These are phyloP conservation scores for Lolium perenne DNA, from an alignment of 176 grass and related monocot species.

Conservation along the genomic window DNA sequence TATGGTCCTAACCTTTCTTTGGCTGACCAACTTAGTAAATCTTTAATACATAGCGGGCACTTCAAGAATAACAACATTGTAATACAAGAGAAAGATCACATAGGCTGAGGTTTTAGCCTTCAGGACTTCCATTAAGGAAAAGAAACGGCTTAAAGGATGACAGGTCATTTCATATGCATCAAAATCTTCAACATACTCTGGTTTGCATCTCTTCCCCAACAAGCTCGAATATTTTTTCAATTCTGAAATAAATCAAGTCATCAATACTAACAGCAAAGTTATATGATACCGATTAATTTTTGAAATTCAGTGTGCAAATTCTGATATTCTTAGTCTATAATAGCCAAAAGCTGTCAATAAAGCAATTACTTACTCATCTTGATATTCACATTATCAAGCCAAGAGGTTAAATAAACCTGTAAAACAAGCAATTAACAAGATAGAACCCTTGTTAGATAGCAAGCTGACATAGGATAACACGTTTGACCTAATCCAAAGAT, in stretches of 20 bases:
- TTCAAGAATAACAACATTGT: not conserved
- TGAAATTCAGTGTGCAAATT: not conserved
- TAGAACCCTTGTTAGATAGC: slow-evolving; percentile 7
- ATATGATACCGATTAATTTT: not conserved
- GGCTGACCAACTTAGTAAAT: not conserved
- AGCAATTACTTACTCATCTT: slow-evolving; percentile 51
- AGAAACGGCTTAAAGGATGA: not conserved
- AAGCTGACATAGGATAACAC: slow-evolving; percentile 7
- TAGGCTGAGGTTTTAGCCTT: not conserved
- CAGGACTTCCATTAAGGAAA: not conserved
- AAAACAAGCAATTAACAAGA: slow-evolving; percentile 37
- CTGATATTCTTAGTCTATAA: slow-evolving; percentile 11
- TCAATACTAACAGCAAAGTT: not conserved
- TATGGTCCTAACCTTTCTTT: not conserved
- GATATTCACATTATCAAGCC: slow-evolving; percentile 71
- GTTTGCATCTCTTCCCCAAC: slow-evolving; percentile 55
- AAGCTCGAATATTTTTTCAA: slow-evolving; percentile 64
- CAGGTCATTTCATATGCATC: not conserved
- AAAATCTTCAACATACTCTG: slow-evolving; percentile 48
- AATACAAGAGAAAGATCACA: not conserved
- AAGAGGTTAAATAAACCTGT: slow-evolving; percentile 65
- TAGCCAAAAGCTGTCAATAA: not conserved
- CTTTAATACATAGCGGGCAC: not conserved
- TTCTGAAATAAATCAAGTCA: slow-evolving; percentile 42
- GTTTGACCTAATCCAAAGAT: slow-evolving; percentile 29